Percentiles rank a stretch among this genome's conserved stretches.
phyloP scores from a whole-genome alignment of 2,329 filamentous ascomycete species.

The Aspergillus chevalieri region DNA sequence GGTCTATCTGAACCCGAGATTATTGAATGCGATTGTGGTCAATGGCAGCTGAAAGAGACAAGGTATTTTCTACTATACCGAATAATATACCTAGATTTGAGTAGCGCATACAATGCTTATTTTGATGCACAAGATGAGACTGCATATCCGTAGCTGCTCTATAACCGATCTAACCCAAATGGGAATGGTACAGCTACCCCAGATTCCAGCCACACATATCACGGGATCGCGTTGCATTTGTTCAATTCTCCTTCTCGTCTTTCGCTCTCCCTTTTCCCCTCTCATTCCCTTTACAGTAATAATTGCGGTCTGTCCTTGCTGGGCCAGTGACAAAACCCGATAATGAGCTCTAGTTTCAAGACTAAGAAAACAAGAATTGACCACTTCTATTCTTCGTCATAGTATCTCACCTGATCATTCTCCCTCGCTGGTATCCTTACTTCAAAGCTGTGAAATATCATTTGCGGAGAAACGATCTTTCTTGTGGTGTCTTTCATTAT shows the following conservation, averaged over 20 bases:
- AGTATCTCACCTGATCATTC: neutral
- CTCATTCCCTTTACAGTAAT: too few species aligned
- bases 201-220: too few species aligned
- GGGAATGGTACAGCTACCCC: too few species aligned
- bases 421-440: neutral
- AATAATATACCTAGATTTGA: neutral
- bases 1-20: conserved; percentile 52
- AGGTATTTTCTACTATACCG: neutral
- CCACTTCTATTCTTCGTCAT: neutral
- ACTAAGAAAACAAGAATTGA: neutral
- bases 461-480: conserved; percentile 35
- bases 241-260: too few species aligned
- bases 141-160: too few species aligned
- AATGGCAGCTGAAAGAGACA: too few species aligned
- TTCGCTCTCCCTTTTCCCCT: too few species aligned
- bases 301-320: too few species aligned
- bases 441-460: neutral
- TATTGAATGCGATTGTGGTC: neutral
- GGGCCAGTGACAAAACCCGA: too few species aligned
- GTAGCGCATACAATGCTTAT: neutral
- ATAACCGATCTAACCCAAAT: too few species aligned
- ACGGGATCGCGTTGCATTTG: too few species aligned
- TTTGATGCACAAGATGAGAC: neutral
- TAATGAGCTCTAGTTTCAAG: too few species aligned
- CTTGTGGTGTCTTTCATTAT: conserved; percentile 63